phyloP scores from a whole-genome alignment of 768 basidiomycete genomes.

The Lentinula aciculospora region DNA sequence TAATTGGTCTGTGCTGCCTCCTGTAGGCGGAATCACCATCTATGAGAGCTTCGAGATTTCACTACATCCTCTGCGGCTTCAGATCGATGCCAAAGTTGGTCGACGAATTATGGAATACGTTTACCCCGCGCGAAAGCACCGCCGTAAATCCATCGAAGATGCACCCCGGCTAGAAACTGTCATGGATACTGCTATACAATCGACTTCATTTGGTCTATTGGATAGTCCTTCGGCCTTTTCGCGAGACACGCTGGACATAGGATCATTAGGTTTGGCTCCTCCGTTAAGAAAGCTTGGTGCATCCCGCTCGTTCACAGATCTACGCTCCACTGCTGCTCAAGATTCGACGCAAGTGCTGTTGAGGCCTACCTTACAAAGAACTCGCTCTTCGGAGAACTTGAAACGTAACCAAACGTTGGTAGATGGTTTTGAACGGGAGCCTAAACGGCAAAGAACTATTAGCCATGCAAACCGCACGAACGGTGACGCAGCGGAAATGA shows the following conservation, averaged over 20 bases:
- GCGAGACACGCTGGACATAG: not conserved
- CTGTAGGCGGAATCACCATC: slow-evolving; percentile 91
- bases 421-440: slow-evolving; percentile 8
- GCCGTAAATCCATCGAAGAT: slow-evolving; percentile 21
- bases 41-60: slow-evolving; percentile 77
- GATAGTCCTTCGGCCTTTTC: not conserved
- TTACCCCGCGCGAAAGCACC: slow-evolving; percentile 61
- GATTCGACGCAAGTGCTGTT: slow-evolving; percentile 17
- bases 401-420: slow-evolving; percentile 8
- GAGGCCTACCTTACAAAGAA: slow-evolving; percentile 27
- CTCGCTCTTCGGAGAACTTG: slow-evolving; percentile 35
- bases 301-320: slow-evolving; percentile 69
- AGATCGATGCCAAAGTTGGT: slow-evolving; percentile 81
- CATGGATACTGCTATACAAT: slow-evolving; percentile 13
- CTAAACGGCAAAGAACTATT: slow-evolving; percentile 12
- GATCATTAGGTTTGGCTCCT: slow-evolving; percentile 22
- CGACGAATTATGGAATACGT: slow-evolving; percentile 83
- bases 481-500: slow-evolving; percentile 77
- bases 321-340: slow-evolving; percentile 42
- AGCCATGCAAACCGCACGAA: slow-evolving; percentile 15
- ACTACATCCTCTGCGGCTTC: slow-evolving; percentile 82
- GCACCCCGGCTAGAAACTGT: not conserved
- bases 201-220: not conserved
- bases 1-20: slow-evolving; percentile 79
- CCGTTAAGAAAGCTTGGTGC: slow-evolving; percentile 48